Evolutionary conservation across 495 filamentous ascomycete species (phyloP).

Genomic region (Daldinia loculata): DNA sequence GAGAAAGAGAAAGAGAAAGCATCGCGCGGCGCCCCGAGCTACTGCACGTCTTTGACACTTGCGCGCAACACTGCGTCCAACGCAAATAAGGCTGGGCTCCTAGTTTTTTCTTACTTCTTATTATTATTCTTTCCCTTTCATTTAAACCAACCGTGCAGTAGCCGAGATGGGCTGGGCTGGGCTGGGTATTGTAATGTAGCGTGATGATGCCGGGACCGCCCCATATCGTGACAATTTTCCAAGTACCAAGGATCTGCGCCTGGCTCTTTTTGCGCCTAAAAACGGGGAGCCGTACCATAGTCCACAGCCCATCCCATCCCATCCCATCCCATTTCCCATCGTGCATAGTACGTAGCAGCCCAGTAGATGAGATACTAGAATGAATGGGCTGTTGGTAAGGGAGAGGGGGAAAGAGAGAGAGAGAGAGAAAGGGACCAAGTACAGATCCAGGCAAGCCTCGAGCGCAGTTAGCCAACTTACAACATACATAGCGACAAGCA

Average conservation of each 20-base stretch:
- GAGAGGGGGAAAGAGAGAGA: background rate
- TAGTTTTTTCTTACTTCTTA: background rate
- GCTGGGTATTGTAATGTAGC: constrained; percentile 2
- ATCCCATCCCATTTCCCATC: background rate
- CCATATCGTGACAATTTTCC: constrained; percentile 33
- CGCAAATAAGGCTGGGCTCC: background rate
- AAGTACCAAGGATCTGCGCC: constrained; percentile 37
- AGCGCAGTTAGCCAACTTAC: constrained; percentile 24
- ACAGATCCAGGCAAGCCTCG: constrained; percentile 20
- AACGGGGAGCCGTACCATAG: constrained; percentile 17
- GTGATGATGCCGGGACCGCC: constrained; percentile 12
- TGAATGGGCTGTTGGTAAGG: background rate
- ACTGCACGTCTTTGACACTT: constrained; percentile 1
- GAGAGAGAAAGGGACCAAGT: constrained; percentile 3
- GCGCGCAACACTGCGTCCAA: background rate
- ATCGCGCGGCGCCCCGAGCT: constrained; percentile 2
- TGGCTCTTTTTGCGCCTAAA: constrained; percentile 37
- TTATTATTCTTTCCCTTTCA: background rate
- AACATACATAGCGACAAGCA: constrained; percentile 19
- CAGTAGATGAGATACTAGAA: background rate
- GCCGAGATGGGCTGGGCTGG: constrained; percentile 12
- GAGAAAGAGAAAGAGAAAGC: background rate
- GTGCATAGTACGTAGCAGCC: constrained; percentile 1
- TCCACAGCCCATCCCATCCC: background rate
- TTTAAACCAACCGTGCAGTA: constrained; percentile 14